phyloP scores from a whole-genome alignment of 768 basidiomycete species.

The Cantharellus cinnabarinus region DNA sequence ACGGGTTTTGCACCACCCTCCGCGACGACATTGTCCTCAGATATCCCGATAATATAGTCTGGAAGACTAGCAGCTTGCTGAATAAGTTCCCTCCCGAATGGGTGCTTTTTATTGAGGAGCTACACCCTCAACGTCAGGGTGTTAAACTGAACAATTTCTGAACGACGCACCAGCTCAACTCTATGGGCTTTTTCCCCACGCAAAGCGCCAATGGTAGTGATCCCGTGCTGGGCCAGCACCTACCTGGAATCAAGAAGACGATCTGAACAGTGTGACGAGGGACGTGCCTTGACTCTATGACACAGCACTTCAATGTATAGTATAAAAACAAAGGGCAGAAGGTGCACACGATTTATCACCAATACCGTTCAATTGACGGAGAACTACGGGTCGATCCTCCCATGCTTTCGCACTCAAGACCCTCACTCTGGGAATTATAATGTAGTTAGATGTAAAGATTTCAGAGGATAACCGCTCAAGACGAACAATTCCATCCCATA shows the following conservation, averaged over 20 bases:
- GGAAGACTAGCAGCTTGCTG: slow-evolving; percentile 43
- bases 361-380: slow-evolving; percentile 75
- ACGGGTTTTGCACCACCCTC: slow-evolving; percentile 34
- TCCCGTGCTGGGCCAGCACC: slow-evolving; percentile 56
- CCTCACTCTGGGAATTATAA: slow-evolving; percentile 28
- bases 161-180: slow-evolving; percentile 36
- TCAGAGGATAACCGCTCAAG: neutral
- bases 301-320: neutral
- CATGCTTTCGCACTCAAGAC: slow-evolving; percentile 71
- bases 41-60: slow-evolving; percentile 33
- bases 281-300: neutral
- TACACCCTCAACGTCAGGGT: slow-evolving; percentile 12
- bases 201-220: slow-evolving; percentile 38
- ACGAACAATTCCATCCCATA: slow-evolving; percentile 26
- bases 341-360: slow-evolving; percentile 71
- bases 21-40: slow-evolving; percentile 23
- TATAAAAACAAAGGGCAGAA: neutral
- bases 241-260: slow-evolving; percentile 14
- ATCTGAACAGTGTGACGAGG: neutral
- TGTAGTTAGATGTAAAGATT: neutral
- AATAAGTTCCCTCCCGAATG: slow-evolving; percentile 55
- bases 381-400: slow-evolving; percentile 71
- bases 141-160: neutral
- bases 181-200: slow-evolving; percentile 34
- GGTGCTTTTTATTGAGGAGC: slow-evolving; percentile 54